Base-by-base conservation (phyloP, 352 stramenopile genomes). In the Elongisporangium undulatum region DNA sequence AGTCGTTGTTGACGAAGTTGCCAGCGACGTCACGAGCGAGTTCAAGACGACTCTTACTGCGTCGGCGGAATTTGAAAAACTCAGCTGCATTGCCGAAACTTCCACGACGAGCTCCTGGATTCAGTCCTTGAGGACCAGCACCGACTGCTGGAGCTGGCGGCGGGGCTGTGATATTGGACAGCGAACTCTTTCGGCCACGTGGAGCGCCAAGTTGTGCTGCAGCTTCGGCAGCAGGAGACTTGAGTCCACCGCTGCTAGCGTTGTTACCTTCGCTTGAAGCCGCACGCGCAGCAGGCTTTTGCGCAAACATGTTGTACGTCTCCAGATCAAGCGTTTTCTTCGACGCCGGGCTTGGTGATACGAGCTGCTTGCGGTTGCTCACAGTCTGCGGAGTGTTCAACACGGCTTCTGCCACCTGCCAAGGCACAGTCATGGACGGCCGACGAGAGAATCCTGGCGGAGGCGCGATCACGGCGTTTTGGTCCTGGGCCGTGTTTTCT, bases 1-100 rank as follows among this genome's bases (percentile, higher is more conserved):
- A 64, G 49, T 63, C 58, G 41, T 82, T 82, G 19, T 77, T 73
- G 10, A 63, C 61, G 39, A 79, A 79, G 55, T 70, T 75, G 6
- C 58, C 58, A 1, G 79, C 74, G 54, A 92, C 62, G 45, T 94
- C 85, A 22, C 85, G 80, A 19, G 82, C 82, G 17, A 94, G 66
- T 64, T 92, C 82, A 20, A 94, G 68, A 15, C 85, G 85, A 38
- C 85, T 94, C 73, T 94, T 94, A 62, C 85, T 94, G 62, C 85
- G 82, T 75, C 85, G 80, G 51, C 85, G 85, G 49, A 92, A 94
- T 57, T 92, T 92, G 66, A 91, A 94, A 22, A 94, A 91, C 58
- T 94, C 82, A 15, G 85, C 85, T 20, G 85, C 85, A 63, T 94
- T 94, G 1, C 85, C 85, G 64, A 94, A 94, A 51, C 82, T 92